Base-by-base conservation (phyloP, 768 basidiomycete species). In the Phlebiopsis flavidoalba region DNA sequence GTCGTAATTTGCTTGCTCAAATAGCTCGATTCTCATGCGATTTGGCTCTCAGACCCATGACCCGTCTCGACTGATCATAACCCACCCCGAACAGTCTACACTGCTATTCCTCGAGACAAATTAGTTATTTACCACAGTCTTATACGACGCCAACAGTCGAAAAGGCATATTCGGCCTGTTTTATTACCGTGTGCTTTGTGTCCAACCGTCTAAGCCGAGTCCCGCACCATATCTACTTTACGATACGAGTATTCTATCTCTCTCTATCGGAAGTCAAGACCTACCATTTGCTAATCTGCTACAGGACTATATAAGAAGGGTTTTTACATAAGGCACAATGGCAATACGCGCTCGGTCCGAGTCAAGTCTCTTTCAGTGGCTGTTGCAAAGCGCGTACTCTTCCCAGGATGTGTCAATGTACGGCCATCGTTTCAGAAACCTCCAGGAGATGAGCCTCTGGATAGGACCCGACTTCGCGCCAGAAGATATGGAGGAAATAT, bases 381-480 rank as follows among this genome's bases (percentile, higher is more conserved):
- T 75, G 79, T 14, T 95, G 90, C 89, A 76, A 69, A 7, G 85
- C 84, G n/a, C 31, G 90, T n/a, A 94, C 67, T 87, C 90, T 2
- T 86, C 91, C 60, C 80, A 91, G 14, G 74, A n/a, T 92, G 46
- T n/a, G 79, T 87, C 66, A 90, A 89, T 68, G 67, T 92, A n/a
- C 19, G 70, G 74, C 21, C n/a, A n/a, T 72, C 87, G 37, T 74
- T 95, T 8, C 78, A 84, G 1, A 72, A n/a, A 74, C 19, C 64
- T 91, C 19, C 69, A 71, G 24, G 73, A 74, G 7, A 69, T 96
- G 62, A 74, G 70, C 24, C 70, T 97, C 53, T 85, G 84, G 71
- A 77, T 95, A 62, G 95, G 94, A 0, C 85, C 91, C 0, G 79
- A 72, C 62, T 93, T 93, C 70, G 71, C 85, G 0, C 93, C 93